phyloP scores from a whole-genome alignment of 352 stramenopile genomes.

The Phytophthora crassamura region DNA sequence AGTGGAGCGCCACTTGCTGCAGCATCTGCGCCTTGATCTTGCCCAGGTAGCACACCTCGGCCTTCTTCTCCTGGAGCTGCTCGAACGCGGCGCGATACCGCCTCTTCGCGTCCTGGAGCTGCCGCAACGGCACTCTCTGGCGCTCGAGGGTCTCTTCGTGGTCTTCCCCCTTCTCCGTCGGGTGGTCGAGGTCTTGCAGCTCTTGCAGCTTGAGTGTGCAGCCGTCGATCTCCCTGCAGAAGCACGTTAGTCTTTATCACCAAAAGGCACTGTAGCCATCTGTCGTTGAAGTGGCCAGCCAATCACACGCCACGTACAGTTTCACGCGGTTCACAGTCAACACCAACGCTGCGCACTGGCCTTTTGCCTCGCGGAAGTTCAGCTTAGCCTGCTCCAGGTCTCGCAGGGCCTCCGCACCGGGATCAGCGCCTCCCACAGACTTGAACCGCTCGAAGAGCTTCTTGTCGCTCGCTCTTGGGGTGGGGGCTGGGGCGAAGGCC shows the following conservation, averaged over 20 bases:
- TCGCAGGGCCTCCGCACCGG: slow-evolving; percentile 51
- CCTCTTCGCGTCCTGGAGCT: slow-evolving; percentile 71
- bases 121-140: slow-evolving; percentile 38
- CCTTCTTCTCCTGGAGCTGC: slow-evolving; percentile 58
- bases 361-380: slow-evolving; percentile 60
- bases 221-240: slow-evolving; percentile 54
- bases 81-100: slow-evolving; percentile 57
- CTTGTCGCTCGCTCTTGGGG: slow-evolving; percentile 44
- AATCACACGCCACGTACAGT: slow-evolving; percentile 48
- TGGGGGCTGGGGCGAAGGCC: not conserved
- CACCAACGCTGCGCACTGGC: slow-evolving; percentile 33
- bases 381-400: slow-evolving; percentile 68
- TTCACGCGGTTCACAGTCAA: slow-evolving; percentile 70
- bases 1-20: slow-evolving; percentile 56
- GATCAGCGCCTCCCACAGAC: slow-evolving; percentile 27
- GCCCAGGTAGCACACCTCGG: slow-evolving; percentile 56
- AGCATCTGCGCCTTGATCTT: slow-evolving; percentile 77
- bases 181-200: slow-evolving; percentile 18
- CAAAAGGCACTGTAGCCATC: slow-evolving; percentile 18
- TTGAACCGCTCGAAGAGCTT: slow-evolving; percentile 67
- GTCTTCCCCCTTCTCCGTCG: slow-evolving; percentile 9
- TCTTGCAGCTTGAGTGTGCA: slow-evolving; percentile 51
- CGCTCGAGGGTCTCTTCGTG: not conserved
- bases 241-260: slow-evolving; percentile 8
- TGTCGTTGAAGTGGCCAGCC: slow-evolving; percentile 25